Evolutionary conservation across 1,284 basidiomycete genomes (phyloP), one percentile per base, ranked within the genome.

Genomic region (Ceratobasidium sp.): DNA sequence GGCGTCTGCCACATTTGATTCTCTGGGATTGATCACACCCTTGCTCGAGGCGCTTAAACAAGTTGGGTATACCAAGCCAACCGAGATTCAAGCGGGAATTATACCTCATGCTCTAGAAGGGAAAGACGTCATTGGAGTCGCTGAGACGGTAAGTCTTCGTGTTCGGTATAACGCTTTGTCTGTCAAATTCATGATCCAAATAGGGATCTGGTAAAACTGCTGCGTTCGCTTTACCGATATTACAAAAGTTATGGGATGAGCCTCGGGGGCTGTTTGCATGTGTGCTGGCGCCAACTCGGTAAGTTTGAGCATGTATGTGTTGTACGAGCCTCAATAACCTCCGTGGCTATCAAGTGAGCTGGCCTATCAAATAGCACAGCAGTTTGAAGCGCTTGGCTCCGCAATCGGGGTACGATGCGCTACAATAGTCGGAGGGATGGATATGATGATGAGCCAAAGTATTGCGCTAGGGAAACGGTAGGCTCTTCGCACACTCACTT

Each of bases 301-400:
- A 25, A 71, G 80, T 74, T 20, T 54, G 38, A 35, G 34, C 35
- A 64, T 49, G 49, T 32, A 65, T 8, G 22, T 43, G 2, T 68
- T 25, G 20, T 20, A 20, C 45, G 45, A 47, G 10, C 45, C 20
- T 12, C n/a, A 15, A 47, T 20, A 2, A 22, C 52, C 22, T 17
- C 17, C 13, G 17, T 57, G 13, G 50, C 7, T 68, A 40, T 17
- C 12, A n/a, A 82, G 96, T 77, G 97, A 99, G 80, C 83, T 99
- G 71, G 97, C 97, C n/a, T 97, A 93, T 78, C 97, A 99, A 80
- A 99, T 99, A 76, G 89, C 94, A 38, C 93, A 98, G 76, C 96
- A 98, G 77, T 94, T 99, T 74, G 92, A 96, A 75, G 88, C 93
- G 0, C 82, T 99, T 29, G 97, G 97, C 1, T 90, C 93, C 53